phyloP scores from a whole-genome alignment of 2,329 filamentous ascomycete species.

The Hypoxylon sp. region DNA sequence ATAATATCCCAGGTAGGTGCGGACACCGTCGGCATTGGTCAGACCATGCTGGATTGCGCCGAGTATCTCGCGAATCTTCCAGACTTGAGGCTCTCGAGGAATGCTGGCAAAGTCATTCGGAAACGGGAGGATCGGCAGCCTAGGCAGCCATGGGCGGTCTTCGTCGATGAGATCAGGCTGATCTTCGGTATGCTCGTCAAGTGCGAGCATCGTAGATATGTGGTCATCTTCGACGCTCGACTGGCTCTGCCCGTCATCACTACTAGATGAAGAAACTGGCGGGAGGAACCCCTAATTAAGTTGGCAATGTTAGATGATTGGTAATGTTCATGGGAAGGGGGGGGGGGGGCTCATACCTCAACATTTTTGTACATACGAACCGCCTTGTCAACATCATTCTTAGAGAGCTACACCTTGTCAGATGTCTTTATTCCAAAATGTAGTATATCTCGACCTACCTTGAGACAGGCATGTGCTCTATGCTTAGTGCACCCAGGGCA shows the following conservation, averaged over 20 bases:
- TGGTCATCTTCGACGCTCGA: background rate
- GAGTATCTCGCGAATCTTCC: constrained; percentile 13
- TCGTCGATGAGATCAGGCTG: background rate
- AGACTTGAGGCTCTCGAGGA: background rate
- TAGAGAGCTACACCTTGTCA: constrained; percentile 15
- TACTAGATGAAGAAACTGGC: constrained; percentile 3
- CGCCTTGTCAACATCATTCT: constrained; percentile 17
- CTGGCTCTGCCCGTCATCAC: constrained; percentile 6
- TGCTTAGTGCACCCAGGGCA: constrained; percentile 10
- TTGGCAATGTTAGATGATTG: background rate
- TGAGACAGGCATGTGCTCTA: constrained; percentile 14
- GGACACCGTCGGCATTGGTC: constrained; percentile 20
- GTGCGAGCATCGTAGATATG: background rate
- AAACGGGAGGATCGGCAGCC: constrained; percentile 11
- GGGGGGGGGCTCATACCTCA: constrained; percentile 9
- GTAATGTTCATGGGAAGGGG: no score
- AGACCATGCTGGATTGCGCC: constrained; percentile 14
- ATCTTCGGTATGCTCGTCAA: background rate
- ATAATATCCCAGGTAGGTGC: constrained; percentile 19
- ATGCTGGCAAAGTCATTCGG: background rate
- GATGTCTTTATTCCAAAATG: background rate
- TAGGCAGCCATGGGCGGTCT: constrained; percentile 15
- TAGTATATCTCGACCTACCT: constrained; percentile 7
- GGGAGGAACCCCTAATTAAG: constrained; percentile 7
- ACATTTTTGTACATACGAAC: constrained; percentile 7